phyloP scores from a whole-genome alignment of 306 rosid genomes.

The Sindora glabra region DNA sequence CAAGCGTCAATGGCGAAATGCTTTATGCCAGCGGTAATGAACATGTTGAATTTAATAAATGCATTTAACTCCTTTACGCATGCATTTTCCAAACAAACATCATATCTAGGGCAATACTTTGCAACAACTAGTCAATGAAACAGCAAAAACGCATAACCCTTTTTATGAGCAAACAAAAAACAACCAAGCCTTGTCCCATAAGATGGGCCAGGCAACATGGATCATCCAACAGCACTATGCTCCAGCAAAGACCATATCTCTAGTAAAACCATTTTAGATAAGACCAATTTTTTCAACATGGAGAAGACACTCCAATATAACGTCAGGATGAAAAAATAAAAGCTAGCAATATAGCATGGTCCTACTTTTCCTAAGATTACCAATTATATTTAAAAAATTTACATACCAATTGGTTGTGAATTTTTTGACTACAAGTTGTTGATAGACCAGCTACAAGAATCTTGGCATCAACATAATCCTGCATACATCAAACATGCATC shows the following conservation, averaged over 20 bases:
- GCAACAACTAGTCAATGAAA: conserved; percentile 10
- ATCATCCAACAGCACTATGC: too few relatives aligned
- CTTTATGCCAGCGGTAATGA: too few relatives aligned
- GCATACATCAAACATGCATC: conserved; percentile 17
- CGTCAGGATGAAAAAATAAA: not conserved
- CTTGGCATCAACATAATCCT: conserved; percentile 80
- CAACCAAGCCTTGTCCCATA: too few relatives aligned
- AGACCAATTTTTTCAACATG: not conserved
- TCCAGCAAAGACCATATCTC: too few relatives aligned
- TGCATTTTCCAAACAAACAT: too few relatives aligned
- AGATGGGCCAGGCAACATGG: too few relatives aligned
- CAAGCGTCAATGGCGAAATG: too few relatives aligned
- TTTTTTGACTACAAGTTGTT: conserved; percentile 94
- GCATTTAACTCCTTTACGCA: too few relatives aligned
- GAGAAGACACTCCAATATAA: not conserved
- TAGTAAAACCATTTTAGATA: too few relatives aligned
- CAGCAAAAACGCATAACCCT: not conserved
- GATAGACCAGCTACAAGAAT: conserved; percentile 79
- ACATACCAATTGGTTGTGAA: conserved; percentile 92
- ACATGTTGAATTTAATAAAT: too few relatives aligned
- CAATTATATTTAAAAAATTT: not conserved
- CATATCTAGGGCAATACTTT: not conserved
- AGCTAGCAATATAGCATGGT: not conserved
- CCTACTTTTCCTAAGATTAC: conserved; percentile 6
- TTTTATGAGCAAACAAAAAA: too few relatives aligned